phyloP scores from a whole-genome alignment of 129 eudicot species.

The Deinandra increscens region DNA sequence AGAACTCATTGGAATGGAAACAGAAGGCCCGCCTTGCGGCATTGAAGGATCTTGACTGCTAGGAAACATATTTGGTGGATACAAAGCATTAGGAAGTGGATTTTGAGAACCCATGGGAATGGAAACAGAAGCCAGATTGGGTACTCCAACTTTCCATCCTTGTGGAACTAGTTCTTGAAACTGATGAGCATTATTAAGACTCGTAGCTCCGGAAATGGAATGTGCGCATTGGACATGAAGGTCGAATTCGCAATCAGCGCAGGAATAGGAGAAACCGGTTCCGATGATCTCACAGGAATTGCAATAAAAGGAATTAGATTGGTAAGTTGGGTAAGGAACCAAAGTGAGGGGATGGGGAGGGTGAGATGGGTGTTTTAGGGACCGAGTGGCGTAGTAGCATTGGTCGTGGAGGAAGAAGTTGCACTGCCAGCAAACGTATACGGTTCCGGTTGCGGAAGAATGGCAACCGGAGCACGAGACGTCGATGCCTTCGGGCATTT shows the following conservation, averaged over 20 bases:
- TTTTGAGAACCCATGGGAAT: conserved; percentile 9
- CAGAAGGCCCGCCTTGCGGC: background rate
- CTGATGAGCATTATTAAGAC: background rate
- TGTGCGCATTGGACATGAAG: conserved; percentile 70
- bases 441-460: conserved; percentile 25
- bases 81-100: background rate
- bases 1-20: conserved; percentile 1
- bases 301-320: conserved; percentile 57
- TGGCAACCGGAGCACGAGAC: conserved; percentile 50
- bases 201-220: conserved; percentile 33
- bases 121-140: background rate
- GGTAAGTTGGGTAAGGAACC: conserved; percentile 65
- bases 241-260: conserved; percentile 67
- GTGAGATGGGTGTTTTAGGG: conserved; percentile 59
- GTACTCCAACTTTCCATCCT: no score
- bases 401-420: conserved; percentile 38
- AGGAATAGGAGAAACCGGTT: conserved; percentile 60
- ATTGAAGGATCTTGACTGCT: conserved; percentile 2
- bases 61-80: no score
- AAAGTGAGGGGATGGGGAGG: conserved; percentile 56
- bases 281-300: conserved; percentile 55
- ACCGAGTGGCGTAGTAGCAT: conserved; percentile 51
- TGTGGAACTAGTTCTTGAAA: conserved; percentile 27
- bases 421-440: conserved; percentile 37
- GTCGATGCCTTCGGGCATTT: conserved; percentile 30